Percentiles rank a stretch among this genome's conserved stretches.
phyloP scores from a whole-genome alignment of 371 early-diverging fungal genomes.

The Apophysomyces ossiformis region DNA sequence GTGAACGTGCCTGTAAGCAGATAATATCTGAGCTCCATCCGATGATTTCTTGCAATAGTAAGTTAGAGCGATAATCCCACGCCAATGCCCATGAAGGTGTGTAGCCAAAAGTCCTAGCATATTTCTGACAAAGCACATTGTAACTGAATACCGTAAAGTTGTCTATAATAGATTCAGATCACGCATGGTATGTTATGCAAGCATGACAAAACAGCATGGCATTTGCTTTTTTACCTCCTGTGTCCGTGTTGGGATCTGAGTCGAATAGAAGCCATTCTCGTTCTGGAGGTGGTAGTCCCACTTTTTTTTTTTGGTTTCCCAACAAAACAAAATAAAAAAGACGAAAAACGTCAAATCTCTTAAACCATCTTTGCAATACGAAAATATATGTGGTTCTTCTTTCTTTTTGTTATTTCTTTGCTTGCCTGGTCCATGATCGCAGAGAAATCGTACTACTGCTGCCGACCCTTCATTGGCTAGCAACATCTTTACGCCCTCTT shows the following conservation, averaged over 20 bases:
- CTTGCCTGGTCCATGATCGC: conserved; percentile 81
- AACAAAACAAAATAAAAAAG: not conserved
- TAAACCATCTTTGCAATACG: not conserved
- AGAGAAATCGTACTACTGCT: conserved; percentile 79
- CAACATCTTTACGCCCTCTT: conserved; percentile 76
- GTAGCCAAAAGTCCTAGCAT: conserved; percentile 86
- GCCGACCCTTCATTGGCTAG: conserved; percentile 81
- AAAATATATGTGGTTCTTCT: not conserved
- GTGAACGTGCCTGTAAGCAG: conserved; percentile 66
- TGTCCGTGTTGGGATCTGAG: conserved; percentile 12
- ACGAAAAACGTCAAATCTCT: not conserved
- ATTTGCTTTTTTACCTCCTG: conserved; percentile 15
- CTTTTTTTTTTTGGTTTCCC: conserved; percentile 38
- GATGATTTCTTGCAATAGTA: conserved; percentile 81
- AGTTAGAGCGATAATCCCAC: conserved; percentile 89
- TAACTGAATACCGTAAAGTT: conserved; percentile 84
- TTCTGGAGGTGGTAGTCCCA: conserved; percentile 75
- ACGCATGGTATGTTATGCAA: not conserved
- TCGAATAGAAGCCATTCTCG: conserved; percentile 85
- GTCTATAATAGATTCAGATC: conserved; percentile 33
- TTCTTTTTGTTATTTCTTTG: not conserved
- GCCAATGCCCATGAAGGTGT: conserved; percentile 92
- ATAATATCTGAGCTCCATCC: conserved; percentile 90
- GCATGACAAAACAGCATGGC: conserved; percentile 17
- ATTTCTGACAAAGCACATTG: conserved; percentile 90